These are phyloP conservation scores for Agaricus subrufescens DNA, from an alignment of 768 basidiomycete genomes.

Conservation along the genomic window DNA sequence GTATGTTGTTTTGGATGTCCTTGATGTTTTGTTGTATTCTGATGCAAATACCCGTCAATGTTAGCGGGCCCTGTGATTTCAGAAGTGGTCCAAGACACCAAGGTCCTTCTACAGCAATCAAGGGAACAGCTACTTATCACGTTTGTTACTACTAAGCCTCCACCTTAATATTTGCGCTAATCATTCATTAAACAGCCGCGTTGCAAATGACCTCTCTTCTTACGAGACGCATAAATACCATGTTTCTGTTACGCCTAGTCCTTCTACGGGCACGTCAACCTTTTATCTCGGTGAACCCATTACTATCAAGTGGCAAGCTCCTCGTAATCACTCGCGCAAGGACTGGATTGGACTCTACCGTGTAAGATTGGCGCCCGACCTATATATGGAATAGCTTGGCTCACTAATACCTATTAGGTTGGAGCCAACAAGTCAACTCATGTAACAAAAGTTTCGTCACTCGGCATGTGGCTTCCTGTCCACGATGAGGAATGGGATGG, in stretches of 20 bases:
- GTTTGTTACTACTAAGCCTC: constrained; percentile 38
- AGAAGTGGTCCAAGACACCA: constrained; percentile 92
- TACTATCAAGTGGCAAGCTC: constrained; percentile 81
- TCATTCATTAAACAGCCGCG: constrained; percentile 43
- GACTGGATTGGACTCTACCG: constrained; percentile 97
- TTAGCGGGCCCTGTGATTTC: constrained; percentile 84
- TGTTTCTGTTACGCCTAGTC: constrained; percentile 51
- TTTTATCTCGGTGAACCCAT: constrained; percentile 95
- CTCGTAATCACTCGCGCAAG: constrained; percentile 76
- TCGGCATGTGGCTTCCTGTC: constrained; percentile 92
- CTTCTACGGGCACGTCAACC: constrained; percentile 42
- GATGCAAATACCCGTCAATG: constrained; percentile 3
- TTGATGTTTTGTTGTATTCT: constrained; percentile 10
- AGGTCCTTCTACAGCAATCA: constrained; percentile 84
- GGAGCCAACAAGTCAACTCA: constrained; percentile 82
- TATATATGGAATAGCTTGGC: background rate
- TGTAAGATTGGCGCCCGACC: constrained; percentile 31
- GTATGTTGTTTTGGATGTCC: constrained; percentile 39
- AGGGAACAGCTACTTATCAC: constrained; percentile 89
- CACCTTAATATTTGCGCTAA: constrained; percentile 1
- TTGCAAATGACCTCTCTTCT: constrained; percentile 75
- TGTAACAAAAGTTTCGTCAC: constrained; percentile 79
- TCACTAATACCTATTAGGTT: constrained; percentile 39
- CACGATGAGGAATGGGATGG: constrained; percentile 94
- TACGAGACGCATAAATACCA: constrained; percentile 82